Base-by-base conservation (phyloP, 495 filamentous ascomycete genomes). In the Daldinia grandis region DNA sequence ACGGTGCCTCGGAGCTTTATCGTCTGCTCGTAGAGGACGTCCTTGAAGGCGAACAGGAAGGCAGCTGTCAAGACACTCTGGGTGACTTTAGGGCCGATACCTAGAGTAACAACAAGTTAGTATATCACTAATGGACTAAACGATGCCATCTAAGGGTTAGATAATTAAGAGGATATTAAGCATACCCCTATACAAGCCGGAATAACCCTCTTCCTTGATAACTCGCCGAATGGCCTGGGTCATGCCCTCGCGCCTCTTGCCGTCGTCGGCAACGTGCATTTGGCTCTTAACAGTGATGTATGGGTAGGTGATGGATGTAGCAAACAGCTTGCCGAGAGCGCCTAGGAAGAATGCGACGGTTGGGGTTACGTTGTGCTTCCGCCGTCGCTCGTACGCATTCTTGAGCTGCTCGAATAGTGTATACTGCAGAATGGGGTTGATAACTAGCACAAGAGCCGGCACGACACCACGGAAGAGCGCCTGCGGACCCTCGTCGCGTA, bases 391-490 rank as follows among this genome's bases (percentile, higher is more conserved):
- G 66, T 83, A 73, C 7, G 76, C 57, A 67, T 88, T 87, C 85
- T 97, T 98, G 82, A 99, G 81, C 82, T 98, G 94, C 85, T 99
- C 95, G 70, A 98, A 99, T 51, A 99, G 91, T 15, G 96, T 99
- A 76, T 99, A 99, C 81, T 98, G 96, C 67, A 99, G 81, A 66
- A 99, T 99, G 1, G 95, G 95, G 80, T 99, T 99, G 78, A 97
- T 92, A 59, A 99, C 95, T 58, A 99, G 80, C 60, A 99, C 87
- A 53, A 99, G 84, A 1, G 96, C 95, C 14, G 95, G 95, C 42
- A 97, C 85, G 28, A 99, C 94, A 24, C 95, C 95, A 1, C 93
- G 88, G 74, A 99, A 98, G 10, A 99, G 86, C 0, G 93, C 91
- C 74, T 85, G 82, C 24, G 90, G 89, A 0, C 95, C 95, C 66